Percentiles rank a stretch among this genome's conserved stretches.
Conservation (phyloP, 2,329 filamentous ascomycete genomes). For the Geoglossum cookeanum region DNA sequence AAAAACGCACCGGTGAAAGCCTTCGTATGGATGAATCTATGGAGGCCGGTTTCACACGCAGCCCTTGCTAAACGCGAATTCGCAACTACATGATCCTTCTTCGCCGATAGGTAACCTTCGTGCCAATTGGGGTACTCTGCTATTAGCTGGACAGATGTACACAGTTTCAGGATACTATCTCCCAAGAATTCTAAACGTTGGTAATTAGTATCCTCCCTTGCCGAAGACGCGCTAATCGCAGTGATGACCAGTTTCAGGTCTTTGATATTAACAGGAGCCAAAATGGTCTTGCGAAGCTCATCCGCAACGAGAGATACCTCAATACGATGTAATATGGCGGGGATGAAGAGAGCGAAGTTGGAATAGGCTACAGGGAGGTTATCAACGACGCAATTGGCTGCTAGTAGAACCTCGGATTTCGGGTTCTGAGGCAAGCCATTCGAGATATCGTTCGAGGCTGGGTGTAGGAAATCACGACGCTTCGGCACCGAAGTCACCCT, state of each 20-base stretch:
- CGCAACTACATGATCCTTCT: slow-evolving; percentile 51
- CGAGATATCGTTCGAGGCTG: slow-evolving; percentile 2
- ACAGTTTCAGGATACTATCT: slow-evolving; percentile 64
- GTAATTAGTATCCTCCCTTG: slow-evolving; percentile 46
- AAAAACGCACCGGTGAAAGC: slow-evolving; percentile 34
- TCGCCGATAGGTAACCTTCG: slow-evolving; percentile 52
- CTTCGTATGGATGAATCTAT: slow-evolving; percentile 51
- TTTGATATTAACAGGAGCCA: slow-evolving; percentile 33
- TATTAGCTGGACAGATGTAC: slow-evolving; percentile 45
- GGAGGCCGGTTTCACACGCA: slow-evolving; percentile 42
- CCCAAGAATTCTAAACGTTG: slow-evolving; percentile 80
- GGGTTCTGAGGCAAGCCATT: slow-evolving; percentile 6
- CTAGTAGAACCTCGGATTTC: not conserved
- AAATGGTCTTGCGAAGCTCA: slow-evolving; percentile 34
- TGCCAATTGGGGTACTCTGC: slow-evolving; percentile 44
- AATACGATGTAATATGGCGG: slow-evolving; percentile 52
- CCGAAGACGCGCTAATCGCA: slow-evolving; percentile 49
- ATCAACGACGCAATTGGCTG: slow-evolving; percentile 17
- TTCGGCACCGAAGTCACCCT: slow-evolving; percentile 16
- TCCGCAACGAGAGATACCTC: slow-evolving; percentile 45
- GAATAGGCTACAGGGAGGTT: slow-evolving; percentile 27
- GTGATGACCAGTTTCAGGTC: slow-evolving; percentile 39
- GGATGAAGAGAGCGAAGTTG: slow-evolving; percentile 41
- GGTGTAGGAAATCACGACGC: slow-evolving; percentile 18
- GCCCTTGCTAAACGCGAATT: slow-evolving; percentile 55